A percentile compares a stretch with the other conserved stretches of the same genome.
These are phyloP conservation scores for Saccharomyces hybrid DNA, from an alignment of 1,139 yeast species.

Conservation along the genomic window DNA sequence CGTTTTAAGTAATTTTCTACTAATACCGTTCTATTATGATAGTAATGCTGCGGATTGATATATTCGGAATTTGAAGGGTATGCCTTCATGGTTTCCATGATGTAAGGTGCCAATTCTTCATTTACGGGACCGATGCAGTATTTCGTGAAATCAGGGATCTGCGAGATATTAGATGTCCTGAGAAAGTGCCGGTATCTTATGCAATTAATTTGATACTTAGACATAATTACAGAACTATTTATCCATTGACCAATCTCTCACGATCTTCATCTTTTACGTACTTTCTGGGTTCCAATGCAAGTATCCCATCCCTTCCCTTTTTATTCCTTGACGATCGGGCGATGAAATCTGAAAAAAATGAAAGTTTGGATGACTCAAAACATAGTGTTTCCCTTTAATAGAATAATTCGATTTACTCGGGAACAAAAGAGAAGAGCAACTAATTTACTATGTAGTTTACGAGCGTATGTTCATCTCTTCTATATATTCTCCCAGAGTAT, in stretches of 20 bases:
- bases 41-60: conserved; percentile 61
- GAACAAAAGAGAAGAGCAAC: neutral
- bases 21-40: conserved; percentile 60
- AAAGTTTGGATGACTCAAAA: neutral
- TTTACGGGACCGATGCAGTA: conserved; percentile 27
- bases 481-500: conserved; percentile 11
- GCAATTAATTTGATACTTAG: neutral
- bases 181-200: conserved; percentile 13
- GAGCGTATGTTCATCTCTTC: neutral
- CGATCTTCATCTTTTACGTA: neutral
- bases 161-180: conserved; percentile 19
- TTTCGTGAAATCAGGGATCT: conserved; percentile 28
- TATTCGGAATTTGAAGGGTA: conserved; percentile 31
- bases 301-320: neutral
- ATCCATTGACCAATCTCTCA: neutral
- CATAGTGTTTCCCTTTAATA: neutral
- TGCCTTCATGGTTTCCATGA: conserved; percentile 27
- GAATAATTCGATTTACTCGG: neutral
- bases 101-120: conserved; percentile 28
- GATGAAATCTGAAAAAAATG: neutral
- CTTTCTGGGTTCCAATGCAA: too few relatives aligned
- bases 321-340: neutral
- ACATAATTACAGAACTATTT: neutral
- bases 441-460: neutral
- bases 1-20: conserved; percentile 57